Evolutionary conservation across 2,329 filamentous ascomycete genomes (phyloP), one percentile per base, ranked within the genome.

Genomic region (Aureobasidium mangrovei): DNA sequence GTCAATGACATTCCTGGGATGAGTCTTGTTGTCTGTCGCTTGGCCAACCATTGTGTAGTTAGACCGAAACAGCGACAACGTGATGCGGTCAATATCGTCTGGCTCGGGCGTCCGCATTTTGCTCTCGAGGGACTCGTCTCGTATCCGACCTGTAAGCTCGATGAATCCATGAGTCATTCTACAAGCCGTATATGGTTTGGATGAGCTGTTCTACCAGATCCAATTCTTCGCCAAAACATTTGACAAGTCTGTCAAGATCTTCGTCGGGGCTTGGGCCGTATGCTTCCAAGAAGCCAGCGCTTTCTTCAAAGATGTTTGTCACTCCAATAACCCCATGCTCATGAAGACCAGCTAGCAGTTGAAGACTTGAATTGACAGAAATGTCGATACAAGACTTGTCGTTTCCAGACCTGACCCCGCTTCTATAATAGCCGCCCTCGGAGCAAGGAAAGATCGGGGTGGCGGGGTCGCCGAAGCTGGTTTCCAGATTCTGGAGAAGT

Each of bases 1-100:
- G 53, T 69, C 67, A 42, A 69, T 66, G 51, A 62, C 58, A 49
- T 69, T 69, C 36, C 57, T 58, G 1, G 67, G 67, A 51, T 68
- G 67, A 28, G 66, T 59, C 45, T 70, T 69, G 55, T 68, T 69
- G 3, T 64, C 63, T 18, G 60, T 68, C 18, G 61, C 62, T 24
- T 65, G 63, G n/a, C 67, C 68, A 7, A 69, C 60, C 36, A 69
- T 58, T 48, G 60, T 54, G 43, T 61, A 60, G 10, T 35, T 35
- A 12, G 32, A 7, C 10, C 10, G 2, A 35, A 2, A 35, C 32
- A 35, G 10, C 32, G 32, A 35, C 32, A 35, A 35, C 7, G 32
- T 35, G 2, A 35, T 35, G 10, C 2, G 7, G 32, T 35, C 32
- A 35, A 35, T 7, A 35, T 35, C 32, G 10, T 35, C 32, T 12